phyloP scores from a whole-genome alignment of 441 rosid species.

The Euphorbia corollata region DNA sequence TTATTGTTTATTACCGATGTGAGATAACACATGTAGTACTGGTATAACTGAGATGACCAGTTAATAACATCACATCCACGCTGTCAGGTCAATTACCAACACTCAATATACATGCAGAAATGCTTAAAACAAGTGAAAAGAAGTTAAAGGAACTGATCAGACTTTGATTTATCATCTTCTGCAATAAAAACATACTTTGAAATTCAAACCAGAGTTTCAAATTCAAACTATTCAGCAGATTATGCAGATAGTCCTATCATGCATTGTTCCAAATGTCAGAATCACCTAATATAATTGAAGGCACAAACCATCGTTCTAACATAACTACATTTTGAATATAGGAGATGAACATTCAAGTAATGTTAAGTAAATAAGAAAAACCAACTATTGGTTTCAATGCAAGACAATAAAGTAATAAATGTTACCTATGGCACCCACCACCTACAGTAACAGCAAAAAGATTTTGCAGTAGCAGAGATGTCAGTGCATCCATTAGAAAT shows the following conservation, averaged over 20 bases:
- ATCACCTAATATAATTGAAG: background rate
- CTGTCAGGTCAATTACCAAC: background rate
- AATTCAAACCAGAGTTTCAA: background rate
- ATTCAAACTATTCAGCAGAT: background rate
- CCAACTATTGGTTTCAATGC: background rate
- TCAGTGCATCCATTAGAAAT: background rate
- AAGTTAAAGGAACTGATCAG: background rate
- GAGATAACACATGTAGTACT: no score
- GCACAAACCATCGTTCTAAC: background rate
- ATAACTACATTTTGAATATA: background rate
- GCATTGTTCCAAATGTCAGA: background rate
- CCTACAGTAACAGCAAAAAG: background rate
- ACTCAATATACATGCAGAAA: background rate
- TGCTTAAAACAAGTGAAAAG: background rate
- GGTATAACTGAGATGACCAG: background rate
- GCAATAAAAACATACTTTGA: background rate
- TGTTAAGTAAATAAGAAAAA: background rate
- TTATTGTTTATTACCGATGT: no score
- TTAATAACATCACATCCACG: background rate
- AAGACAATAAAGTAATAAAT: background rate
- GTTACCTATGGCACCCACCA: background rate
- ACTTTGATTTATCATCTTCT: background rate
- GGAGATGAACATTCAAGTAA: background rate
- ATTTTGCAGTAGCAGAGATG: background rate
- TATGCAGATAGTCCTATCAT: background rate